Base-by-base conservation (phyloP, 805 yeast species). In the Blastobotrys muscicola region DNA sequence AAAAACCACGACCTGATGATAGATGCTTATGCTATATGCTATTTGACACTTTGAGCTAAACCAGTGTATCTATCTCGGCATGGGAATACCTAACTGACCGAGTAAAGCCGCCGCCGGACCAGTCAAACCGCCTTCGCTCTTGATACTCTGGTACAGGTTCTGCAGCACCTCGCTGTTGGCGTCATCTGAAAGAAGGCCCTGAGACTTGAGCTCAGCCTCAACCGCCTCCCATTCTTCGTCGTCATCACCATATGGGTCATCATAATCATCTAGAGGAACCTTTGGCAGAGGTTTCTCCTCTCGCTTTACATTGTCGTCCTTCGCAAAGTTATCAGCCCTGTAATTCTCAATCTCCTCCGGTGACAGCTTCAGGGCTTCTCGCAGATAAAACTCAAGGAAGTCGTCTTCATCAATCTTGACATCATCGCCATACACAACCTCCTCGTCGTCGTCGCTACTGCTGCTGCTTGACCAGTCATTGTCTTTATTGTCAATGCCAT, bases 341-440 rank as follows among this genome's bases (percentile, higher is more conserved):
- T 63, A 61, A 6, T 57, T 49, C 32, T 66, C 73, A 8, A 78
- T 51, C 13, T 75, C 74, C 4, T 67, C 71, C 12, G 70, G 68
- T 0, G 66, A 55, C 47, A 78, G 43, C 15, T 75, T 67, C 20
- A 79, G 51, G 0, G 78, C 84, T 29, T 77, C 73, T 44, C 69
- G 68, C 9, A 76, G 61, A 54, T 78, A 76, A 51, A 68, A 79
- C 54, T 80, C 86, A 51, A 80, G 75, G 54, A 80, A 80, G 52
- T 80, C 85, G 54, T 80, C 85, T 50, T 78, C 84, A 52, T 75
- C 77, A 7, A 79, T 74, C 42, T 66, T 73, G 12, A 68, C 56
- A 8, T 44, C 51, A 10, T 29, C 34, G 68, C 55, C 33, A 60
- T 14, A 42, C 0, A 59, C 64, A 30, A 52, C 55, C 9, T 52